These are phyloP conservation scores for Candida pseudoglaebosa DNA, from an alignment of 805 yeast species.

Conservation along the genomic window DNA sequence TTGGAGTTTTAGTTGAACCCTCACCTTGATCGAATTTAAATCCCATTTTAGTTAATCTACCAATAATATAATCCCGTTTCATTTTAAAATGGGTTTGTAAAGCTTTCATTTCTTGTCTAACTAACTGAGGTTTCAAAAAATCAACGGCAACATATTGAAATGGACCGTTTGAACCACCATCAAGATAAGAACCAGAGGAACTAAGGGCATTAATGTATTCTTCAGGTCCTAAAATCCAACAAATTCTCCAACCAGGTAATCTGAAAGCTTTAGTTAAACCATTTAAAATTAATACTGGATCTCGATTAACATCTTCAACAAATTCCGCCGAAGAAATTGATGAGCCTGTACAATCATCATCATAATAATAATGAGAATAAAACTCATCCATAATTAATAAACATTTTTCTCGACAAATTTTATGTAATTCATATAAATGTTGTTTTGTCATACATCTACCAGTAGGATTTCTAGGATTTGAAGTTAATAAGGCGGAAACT, in stretches of 20 bases:
- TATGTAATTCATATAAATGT: conserved; percentile 47
- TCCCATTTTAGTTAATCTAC: conserved; percentile 49
- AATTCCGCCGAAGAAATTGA: conserved; percentile 48
- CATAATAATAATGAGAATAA: conserved; percentile 56
- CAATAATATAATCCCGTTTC: conserved; percentile 54
- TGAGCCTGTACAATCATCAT: conserved; percentile 50
- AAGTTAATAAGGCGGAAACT: conserved; percentile 53
- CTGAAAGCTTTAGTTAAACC: conserved; percentile 61
- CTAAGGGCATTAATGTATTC: conserved; percentile 52
- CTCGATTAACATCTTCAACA: conserved; percentile 52
- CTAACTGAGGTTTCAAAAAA: conserved; percentile 48
- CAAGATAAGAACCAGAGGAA: conserved; percentile 57
- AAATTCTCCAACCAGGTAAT: conserved; percentile 61
- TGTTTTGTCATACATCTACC: conserved; percentile 48
- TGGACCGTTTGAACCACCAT: conserved; percentile 60
- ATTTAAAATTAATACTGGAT: conserved; percentile 57
- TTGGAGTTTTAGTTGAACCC: conserved; percentile 38
- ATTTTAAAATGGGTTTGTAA: conserved; percentile 52
- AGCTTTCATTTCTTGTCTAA: conserved; percentile 52
- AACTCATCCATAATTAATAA: conserved; percentile 62
- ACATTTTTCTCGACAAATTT: conserved; percentile 50
- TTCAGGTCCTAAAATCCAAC: conserved; percentile 63
- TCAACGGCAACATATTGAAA: conserved; percentile 59
- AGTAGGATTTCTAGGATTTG: conserved; percentile 63
- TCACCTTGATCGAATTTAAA: conserved; percentile 37